Evolutionary conservation across 345 rosid genomes (phyloP), one percentile per base, ranked within the genome.

Genomic region (Eucalyptus brandiana): DNA sequence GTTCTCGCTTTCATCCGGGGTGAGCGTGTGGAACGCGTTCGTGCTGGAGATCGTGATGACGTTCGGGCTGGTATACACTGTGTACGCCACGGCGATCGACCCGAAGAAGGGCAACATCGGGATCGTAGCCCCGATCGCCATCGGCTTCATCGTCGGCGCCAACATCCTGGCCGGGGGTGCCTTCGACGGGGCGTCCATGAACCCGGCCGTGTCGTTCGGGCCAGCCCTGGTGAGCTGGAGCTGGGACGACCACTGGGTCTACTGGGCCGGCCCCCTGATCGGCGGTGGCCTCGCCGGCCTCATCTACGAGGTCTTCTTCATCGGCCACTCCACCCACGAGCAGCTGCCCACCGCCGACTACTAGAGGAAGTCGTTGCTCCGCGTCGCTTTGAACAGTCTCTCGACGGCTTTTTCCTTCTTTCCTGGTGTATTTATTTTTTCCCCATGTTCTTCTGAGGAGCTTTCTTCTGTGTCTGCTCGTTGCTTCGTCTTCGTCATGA

Each of bases 31-130:
- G 94, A 96, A 97, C 92, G 98, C 98, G 3, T 88, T 96, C 24
- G 98, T 97, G 10, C 95, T 97, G 87, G 99, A 97, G 93, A 97
- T 96, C 89, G 99, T 96, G 92, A 97, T 97, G 99, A 97, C 99
- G 3, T 97, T 96, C 88, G 99, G 99, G 6, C 91, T 97, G 10
- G 98, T 97, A 6, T 97, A 97, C 95, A 97, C 98, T 0, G 99
- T 97, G 10, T 97, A 97, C 92, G 99, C 98, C 86, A 97, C 99
- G 7, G 99, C 99, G 8, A 18, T 97, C 10, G 99, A 97, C 86
- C 99, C 99, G 12, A 97, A 96, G 93, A 95, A 91, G 89, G 99
- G 99, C 4, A 93, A 88, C 88, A 54, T 97, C 87, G 99, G 98
- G 89, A 90, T 89, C 1, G 94, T 97, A 0, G 99, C 99, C 30